A percentile compares a stretch with the other conserved stretches of the same genome.
These are phyloP conservation scores for Isabelozyma pseudorhagii DNA, from an alignment of 805 yeast species.

Conservation along the genomic window DNA sequence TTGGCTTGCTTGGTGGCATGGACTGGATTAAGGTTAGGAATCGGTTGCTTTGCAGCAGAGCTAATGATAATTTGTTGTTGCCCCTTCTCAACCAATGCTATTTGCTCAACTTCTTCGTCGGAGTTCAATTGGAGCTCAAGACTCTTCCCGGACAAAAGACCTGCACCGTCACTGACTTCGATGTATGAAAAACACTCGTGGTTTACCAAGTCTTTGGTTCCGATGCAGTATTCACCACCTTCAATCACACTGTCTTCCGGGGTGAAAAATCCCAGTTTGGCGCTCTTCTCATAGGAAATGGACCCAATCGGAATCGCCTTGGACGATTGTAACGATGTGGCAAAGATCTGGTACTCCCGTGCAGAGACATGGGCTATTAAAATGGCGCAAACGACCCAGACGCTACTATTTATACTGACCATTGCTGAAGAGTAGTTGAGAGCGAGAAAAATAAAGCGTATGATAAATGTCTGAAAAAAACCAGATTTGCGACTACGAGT, in stretches of 20 bases:
- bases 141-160: background rate
- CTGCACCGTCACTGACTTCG: background rate
- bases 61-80: conserved; percentile 2
- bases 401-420: too few relatives aligned
- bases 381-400: too few relatives aligned
- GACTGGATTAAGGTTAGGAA: conserved; percentile 28
- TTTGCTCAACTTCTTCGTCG: conserved; percentile 3
- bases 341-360: background rate
- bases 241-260: conserved; percentile 1
- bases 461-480: too few relatives aligned
- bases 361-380: too few relatives aligned
- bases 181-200: conserved; percentile 30
- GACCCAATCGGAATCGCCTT: conserved; percentile 10
- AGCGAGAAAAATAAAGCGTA: too few relatives aligned
- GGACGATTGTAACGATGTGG: conserved; percentile 3
- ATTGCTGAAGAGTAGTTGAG: too few relatives aligned
- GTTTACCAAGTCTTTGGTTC: conserved; percentile 26
- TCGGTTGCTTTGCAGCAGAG: conserved; percentile 12
- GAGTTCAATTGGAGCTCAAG: background rate
- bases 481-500: too few relatives aligned
- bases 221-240: conserved; percentile 21
- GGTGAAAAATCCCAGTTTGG: conserved; percentile 6
- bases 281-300: conserved; percentile 8
- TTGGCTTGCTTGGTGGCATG: background rate
- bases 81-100: background rate